Evolutionary conservation across 305 asterid species (phyloP).

Genomic region (Fraxinus platypoda): DNA sequence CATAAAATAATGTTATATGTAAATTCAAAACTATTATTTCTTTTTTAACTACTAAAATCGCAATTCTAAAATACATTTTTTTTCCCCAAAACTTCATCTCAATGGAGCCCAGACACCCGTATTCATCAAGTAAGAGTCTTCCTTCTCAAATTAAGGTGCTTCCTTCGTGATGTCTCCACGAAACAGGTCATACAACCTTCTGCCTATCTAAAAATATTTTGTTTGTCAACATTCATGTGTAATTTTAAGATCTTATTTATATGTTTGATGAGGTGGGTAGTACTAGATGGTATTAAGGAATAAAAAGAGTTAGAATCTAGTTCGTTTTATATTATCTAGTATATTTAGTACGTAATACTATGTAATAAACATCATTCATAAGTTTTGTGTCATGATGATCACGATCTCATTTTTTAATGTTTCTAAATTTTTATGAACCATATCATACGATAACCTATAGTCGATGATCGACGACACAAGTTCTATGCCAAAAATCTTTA

Average conservation of each 20-base stretch:
- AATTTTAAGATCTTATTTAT: not conserved
- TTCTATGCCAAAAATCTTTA: not conserved
- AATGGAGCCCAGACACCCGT: not conserved
- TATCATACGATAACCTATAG: not conserved
- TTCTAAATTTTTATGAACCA: too few relatives aligned
- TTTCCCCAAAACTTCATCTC: too few relatives aligned
- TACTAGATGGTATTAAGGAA: not conserved
- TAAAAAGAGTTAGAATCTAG: too few relatives aligned
- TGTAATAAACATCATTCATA: not conserved
- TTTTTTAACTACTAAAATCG: too few relatives aligned
- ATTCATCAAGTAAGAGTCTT: not conserved
- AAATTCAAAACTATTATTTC: too few relatives aligned
- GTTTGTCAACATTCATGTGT: not conserved
- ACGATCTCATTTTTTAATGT: too few relatives aligned
- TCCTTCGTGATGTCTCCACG: not conserved
- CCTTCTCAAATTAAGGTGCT: not conserved
- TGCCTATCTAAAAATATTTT: too few relatives aligned
- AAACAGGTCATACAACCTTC: not conserved
- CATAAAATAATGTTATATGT: too few relatives aligned
- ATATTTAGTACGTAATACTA: not conserved
- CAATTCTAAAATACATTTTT: too few relatives aligned
- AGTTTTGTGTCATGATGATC: too few relatives aligned
- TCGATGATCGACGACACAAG: not conserved
- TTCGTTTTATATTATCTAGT: too few relatives aligned
- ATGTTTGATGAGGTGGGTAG: not conserved